phyloP scores from a whole-genome alignment of 805 yeast genomes.

The Barnettozyma californica region DNA sequence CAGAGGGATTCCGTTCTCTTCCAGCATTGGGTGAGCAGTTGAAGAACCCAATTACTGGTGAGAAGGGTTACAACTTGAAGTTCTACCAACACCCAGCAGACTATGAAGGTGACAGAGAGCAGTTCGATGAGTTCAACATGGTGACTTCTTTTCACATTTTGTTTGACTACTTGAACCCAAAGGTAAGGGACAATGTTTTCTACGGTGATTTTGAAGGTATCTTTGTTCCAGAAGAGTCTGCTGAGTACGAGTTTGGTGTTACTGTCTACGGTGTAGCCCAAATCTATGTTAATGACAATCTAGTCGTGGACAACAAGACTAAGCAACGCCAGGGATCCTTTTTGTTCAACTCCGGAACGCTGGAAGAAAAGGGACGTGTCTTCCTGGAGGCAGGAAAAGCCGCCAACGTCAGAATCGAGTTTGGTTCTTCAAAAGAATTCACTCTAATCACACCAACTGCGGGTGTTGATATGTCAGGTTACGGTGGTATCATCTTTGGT shows the following conservation, averaged over 20 bases:
- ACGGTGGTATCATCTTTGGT: constrained; percentile 34
- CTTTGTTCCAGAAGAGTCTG: constrained; percentile 43
- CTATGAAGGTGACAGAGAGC: constrained; percentile 19
- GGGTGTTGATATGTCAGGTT: constrained; percentile 27
- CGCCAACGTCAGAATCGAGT: constrained; percentile 44
- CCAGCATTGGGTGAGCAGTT: constrained; percentile 30
- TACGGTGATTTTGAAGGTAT: constrained; percentile 43
- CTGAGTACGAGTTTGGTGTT: constrained; percentile 47
- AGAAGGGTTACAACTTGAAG: constrained; percentile 23
- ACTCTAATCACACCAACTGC: constrained; percentile 8
- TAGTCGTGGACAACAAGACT: constrained; percentile 52
- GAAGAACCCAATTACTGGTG: constrained; percentile 21
- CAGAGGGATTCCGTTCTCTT: constrained; percentile 30
- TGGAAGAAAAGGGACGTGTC: constrained; percentile 39
- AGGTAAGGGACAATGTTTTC: constrained; percentile 25
- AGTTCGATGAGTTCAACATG: constrained; percentile 27
- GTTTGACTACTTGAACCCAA: constrained; percentile 28
- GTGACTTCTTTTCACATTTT: constrained; percentile 19
- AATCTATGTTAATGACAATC: constrained; percentile 45
- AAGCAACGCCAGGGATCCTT: constrained; percentile 50
- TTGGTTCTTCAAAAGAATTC: constrained; percentile 44
- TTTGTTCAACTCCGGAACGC: constrained; percentile 52
- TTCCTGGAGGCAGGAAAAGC: constrained; percentile 37
- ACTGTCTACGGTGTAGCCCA: constrained; percentile 51
- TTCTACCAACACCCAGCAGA: constrained; percentile 25